Evolutionary conservation across 352 stramenopile species (phyloP), one percentile per base, ranked within the genome.

Genomic region (Phytophthora boehmeriae): DNA sequence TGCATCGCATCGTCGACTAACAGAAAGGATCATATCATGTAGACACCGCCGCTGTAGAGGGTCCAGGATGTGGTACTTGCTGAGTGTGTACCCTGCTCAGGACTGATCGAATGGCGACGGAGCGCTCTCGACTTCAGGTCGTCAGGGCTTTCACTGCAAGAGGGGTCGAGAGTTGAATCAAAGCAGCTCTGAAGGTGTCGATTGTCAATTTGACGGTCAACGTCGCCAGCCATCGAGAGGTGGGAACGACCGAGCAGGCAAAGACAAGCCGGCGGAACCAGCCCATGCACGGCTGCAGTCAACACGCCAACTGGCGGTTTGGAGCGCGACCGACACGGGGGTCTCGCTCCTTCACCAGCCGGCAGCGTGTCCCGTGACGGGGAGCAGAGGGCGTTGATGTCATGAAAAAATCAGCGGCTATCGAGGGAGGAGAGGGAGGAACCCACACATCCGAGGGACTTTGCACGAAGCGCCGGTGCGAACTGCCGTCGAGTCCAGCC

Each of bases 401-500:
- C 58, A 52, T 68, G 63, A 59, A 59, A 71, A 71, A 30, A 30
- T 30, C 25, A 30, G 25, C 25, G 63, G 53, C 30, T 28, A 20
- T 0, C 34, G 39, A 13, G 17, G 35, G 27, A 35, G 30, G 8
- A 16, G 60, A 68, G 60, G 46, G 43, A 44, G 43, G 22, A 42
- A 59, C n/a, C 54, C 39, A 60, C 65, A 70, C 66, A 74, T 74
- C 66, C 60, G 60, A 74, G 66, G 66, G 66, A 74, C 43, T 58
- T 62, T 74, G 60, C 66, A 19, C 54, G 35, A 39, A 58, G 42
- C 38, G 13, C 38, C 25, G 25, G 25, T 30, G 25, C 6, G 25
- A 30, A 30, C 25, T 30, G 25, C 25, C 14, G 38, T 44, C 38
- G 38, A 44, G 38, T 44, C 42, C 42, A 32, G 42, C 42, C 41